Conservation (phyloP, 2,329 filamentous ascomycete species). For the Endoconidiophora laricicola region DNA sequence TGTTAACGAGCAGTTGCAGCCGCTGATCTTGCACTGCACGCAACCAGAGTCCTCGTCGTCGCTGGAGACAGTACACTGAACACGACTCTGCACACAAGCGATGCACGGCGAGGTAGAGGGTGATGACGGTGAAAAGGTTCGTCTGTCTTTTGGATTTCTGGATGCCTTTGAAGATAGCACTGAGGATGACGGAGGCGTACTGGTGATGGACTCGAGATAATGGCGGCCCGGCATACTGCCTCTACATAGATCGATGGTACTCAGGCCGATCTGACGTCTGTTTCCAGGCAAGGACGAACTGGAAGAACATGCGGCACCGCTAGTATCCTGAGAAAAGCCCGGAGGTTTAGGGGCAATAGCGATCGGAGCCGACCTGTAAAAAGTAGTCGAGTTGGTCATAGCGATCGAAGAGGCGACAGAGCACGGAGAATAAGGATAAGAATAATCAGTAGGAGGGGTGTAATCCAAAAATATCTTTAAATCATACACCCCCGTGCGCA, state of each 20-base stretch:
- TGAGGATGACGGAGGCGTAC: neutral
- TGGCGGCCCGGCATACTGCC: slow-evolving; percentile 25
- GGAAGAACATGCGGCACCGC: neutral
- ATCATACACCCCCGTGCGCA: neutral
- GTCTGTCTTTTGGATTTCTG: slow-evolving; percentile 20
- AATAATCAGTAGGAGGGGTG: neutral
- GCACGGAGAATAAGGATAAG: slow-evolving; percentile 8
- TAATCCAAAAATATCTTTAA: neutral
- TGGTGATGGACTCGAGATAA: slow-evolving; percentile 7
- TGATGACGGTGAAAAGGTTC: neutral
- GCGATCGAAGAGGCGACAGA: slow-evolving; percentile 25
- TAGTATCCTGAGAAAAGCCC: slow-evolving; percentile 18
- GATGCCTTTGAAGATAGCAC: slow-evolving; percentile 19
- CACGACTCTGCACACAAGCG: slow-evolving; percentile 56
- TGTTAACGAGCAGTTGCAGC: slow-evolving; percentile 62
- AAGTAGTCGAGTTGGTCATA: slow-evolving; percentile 33
- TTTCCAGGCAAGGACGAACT: slow-evolving; percentile 10
- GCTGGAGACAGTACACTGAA: slow-evolving; percentile 50
- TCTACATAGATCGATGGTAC: slow-evolving; percentile 32
- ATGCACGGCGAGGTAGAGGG: slow-evolving; percentile 38
- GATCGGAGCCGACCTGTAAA: slow-evolving; percentile 47
- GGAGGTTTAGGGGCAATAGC: slow-evolving; percentile 47
- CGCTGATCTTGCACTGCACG: slow-evolving; percentile 61
- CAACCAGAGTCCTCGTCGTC: slow-evolving; percentile 60
- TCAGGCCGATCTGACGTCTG: slow-evolving; percentile 28